Evolutionary conservation across 441 rosid species (phyloP).

Genomic region (Bocquillonia castaneifolia): DNA sequence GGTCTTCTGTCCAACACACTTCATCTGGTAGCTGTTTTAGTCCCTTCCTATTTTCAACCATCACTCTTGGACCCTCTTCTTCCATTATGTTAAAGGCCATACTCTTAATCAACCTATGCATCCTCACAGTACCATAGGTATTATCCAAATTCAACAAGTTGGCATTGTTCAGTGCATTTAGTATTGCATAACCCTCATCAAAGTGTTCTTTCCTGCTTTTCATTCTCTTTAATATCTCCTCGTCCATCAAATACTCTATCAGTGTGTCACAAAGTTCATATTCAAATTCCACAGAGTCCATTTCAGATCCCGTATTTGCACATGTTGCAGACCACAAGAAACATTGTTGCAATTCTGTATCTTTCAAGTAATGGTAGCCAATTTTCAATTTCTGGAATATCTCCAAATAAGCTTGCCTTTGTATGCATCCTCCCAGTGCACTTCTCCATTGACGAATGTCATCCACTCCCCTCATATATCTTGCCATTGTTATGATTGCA

Average conservation of each 20-base stretch:
- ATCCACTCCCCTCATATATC: constrained; percentile 3
- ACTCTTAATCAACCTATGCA: constrained; percentile 5
- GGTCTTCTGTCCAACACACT: constrained; percentile 17
- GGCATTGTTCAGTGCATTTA: background rate
- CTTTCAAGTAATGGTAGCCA: background rate
- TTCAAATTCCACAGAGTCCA: no score
- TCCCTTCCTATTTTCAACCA: constrained; percentile 15
- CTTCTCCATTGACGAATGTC: background rate
- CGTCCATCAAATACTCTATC: constrained; percentile 5
- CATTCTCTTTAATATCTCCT: background rate
- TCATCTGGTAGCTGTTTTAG: constrained; percentile 13
- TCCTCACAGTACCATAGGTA: background rate
- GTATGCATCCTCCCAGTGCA: background rate
- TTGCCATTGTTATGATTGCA: no score
- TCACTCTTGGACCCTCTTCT: background rate
- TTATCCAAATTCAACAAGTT: constrained; percentile 3
- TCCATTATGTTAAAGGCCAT: constrained; percentile 1
- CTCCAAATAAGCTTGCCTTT: background rate
- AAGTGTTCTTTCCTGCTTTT: background rate
- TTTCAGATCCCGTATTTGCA: no score
- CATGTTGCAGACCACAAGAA: background rate
- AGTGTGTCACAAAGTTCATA: no score
- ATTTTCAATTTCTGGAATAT: background rate
- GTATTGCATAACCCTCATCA: constrained; percentile 3
- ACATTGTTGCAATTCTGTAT: background rate